Evolutionary conservation across 1,284 basidiomycete species (phyloP).

Genomic region (Pulveroboletus sp.): DNA sequence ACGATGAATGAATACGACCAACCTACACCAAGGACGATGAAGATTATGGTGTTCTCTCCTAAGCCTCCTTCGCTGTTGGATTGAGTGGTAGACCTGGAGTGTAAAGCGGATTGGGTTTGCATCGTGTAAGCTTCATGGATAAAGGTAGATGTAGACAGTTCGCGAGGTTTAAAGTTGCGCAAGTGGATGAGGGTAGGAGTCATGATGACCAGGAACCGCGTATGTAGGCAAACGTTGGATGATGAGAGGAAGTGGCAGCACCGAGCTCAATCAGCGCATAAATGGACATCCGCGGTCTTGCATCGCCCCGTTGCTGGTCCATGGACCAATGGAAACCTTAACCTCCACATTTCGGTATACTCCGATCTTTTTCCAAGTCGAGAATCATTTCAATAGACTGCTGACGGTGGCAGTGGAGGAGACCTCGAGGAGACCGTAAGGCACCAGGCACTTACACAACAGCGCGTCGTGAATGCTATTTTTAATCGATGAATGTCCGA

Average conservation of each 20-base stretch:
- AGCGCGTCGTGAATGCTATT: not conserved
- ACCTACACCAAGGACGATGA: conserved; percentile 33
- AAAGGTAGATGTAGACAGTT: conserved; percentile 2
- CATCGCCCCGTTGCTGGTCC: conserved; percentile 21
- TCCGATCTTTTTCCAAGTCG: conserved; percentile 14
- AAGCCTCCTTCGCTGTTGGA: conserved; percentile 3
- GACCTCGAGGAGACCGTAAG: conserved; percentile 24
- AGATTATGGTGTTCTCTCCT: conserved; percentile 24
- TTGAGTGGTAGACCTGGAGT: conserved; percentile 16
- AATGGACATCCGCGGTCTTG: conserved; percentile 12
- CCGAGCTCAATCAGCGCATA: conserved; percentile 17
- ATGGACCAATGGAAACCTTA: conserved; percentile 24
- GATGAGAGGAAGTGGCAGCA: conserved; percentile 7
- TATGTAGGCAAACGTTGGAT: not conserved
- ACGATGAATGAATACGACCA: conserved; percentile 22
- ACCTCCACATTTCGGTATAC: conserved; percentile 19
- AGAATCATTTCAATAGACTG: conserved; percentile 16
- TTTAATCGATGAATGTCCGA: conserved; percentile 6
- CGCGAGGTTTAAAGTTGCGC: not conserved
- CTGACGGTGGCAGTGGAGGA: conserved; percentile 28
- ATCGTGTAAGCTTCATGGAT: conserved; percentile 6
- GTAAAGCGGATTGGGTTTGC: conserved; percentile 9
- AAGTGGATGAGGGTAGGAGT: conserved; percentile 11
- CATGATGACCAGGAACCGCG: conserved; percentile 3
- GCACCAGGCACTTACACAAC: conserved; percentile 15